Evolutionary conservation across 345 rosid genomes (phyloP).

Genomic region (Syzygium aqueum): DNA sequence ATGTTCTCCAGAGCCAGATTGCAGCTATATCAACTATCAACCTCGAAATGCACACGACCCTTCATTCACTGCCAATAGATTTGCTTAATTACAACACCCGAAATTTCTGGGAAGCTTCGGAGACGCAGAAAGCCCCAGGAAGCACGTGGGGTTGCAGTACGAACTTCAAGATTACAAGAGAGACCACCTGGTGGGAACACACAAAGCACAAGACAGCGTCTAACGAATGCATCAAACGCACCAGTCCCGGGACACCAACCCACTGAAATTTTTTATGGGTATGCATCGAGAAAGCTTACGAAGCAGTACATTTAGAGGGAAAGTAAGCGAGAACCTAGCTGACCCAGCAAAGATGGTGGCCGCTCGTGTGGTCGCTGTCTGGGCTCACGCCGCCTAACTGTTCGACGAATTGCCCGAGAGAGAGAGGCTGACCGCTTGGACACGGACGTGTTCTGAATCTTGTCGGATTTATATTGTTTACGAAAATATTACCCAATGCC

Average conservation of each 20-base stretch:
- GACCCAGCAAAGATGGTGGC: slow-evolving; percentile 12
- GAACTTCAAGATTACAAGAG: background rate
- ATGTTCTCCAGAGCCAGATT: background rate
- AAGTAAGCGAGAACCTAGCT: background rate
- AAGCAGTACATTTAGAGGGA: background rate
- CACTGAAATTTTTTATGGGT: no score
- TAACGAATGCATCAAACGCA: background rate
- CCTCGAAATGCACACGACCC: background rate
- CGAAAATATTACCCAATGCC: background rate
- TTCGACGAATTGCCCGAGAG: slow-evolving; percentile 10
- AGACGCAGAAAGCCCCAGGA: background rate
- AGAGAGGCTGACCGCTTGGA: background rate
- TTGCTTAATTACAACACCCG: background rate
- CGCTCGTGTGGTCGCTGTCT: background rate
- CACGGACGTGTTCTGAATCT: background rate
- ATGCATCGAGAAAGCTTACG: background rate
- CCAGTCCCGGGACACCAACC: background rate
- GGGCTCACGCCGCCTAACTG: slow-evolving; percentile 1
- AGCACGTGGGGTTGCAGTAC: background rate
- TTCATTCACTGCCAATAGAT: background rate
- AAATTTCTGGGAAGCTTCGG: background rate
- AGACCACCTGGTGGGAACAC: background rate
- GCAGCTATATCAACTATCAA: background rate
- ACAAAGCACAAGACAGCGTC: background rate
- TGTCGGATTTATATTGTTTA: background rate